Evolutionary conservation across 2,329 filamentous ascomycete genomes (phyloP), one percentile per base, ranked within the genome.

Genomic region (Colletotrichum shisoi): DNA sequence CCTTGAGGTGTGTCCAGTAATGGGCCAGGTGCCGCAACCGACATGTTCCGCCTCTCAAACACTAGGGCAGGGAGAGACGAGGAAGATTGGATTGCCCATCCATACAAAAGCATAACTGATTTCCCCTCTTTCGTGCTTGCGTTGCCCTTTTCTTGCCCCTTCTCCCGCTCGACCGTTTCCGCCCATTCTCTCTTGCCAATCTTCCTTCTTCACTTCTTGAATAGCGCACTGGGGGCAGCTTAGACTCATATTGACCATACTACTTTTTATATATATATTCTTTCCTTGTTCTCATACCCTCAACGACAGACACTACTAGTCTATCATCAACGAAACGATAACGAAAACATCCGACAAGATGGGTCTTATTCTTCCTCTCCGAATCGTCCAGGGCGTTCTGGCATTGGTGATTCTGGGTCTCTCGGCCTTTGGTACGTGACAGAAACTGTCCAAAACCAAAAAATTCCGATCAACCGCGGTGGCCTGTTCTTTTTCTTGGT

Each of bases 391-490:
- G 75, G 75, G 77, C 46, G 54, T 82, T 45, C 78, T 85, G 39
- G 79, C 81, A 15, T 63, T 85, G 37, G 73, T 81, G 17, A 76
- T 84, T n/a, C 70, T 87, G 44, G 78, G 76, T 44, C 78, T 86
- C 4, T 81, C 84, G 31, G 78, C 76, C 56, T 85, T 82, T 72
- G 82, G 84, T 86, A 79, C n/a, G 77, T 72, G 58, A 57, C 40
- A 45, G 51, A 11, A 27, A 45, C 17, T n/a, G 11, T 44, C 24
- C 19, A 24, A 24, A 13, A n/a, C n/a, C n/a, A 9, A 19, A 15
- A 13, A 17, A 31, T 11, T 24, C n/a, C n/a, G 31, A 31, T 9
- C 27, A 53, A 39, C 51, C 1, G 27, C 27, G 17, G 45, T 39
- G 57, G 13, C 46, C 12, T 21, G 21, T 12, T 13, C 44, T 17